Evolutionary conservation across 148 eudicot species (phyloP).

Genomic region (Rhododendron mucronatum): DNA sequence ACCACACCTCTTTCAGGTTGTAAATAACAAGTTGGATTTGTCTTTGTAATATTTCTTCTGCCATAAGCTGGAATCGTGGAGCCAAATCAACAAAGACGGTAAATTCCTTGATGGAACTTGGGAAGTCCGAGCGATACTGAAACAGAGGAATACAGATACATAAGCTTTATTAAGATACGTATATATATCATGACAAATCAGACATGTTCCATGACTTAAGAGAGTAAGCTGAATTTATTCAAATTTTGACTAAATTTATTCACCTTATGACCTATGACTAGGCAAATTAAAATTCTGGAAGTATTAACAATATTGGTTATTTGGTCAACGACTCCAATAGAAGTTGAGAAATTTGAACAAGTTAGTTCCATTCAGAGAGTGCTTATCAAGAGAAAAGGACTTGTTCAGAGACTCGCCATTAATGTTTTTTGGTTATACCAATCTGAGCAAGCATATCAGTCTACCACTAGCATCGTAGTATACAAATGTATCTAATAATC

Average conservation of each 20-base stretch:
- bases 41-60: constrained; percentile 72
- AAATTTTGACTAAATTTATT: neutral
- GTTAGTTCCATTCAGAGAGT: neutral
- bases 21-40: constrained; percentile 60
- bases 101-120: constrained; percentile 65
- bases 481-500: neutral
- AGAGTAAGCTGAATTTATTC: neutral
- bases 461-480: neutral
- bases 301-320: neutral
- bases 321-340: neutral
- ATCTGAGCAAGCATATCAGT: neutral
- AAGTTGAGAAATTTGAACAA: neutral
- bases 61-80: constrained; percentile 78
- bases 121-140: constrained; percentile 82
- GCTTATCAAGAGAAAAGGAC: neutral
- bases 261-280: neutral
- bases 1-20: constrained; percentile 70
- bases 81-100: constrained; percentile 83
- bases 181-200: neutral
- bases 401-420: neutral
- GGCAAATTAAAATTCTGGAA: neutral
- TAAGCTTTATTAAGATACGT: constrained; percentile 13
- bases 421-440: neutral
- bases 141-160: constrained; percentile 13
- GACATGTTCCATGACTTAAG: neutral